Evolutionary conservation across 2,329 filamentous ascomycete species (phyloP).

Genomic region (Didymella arachidicola): DNA sequence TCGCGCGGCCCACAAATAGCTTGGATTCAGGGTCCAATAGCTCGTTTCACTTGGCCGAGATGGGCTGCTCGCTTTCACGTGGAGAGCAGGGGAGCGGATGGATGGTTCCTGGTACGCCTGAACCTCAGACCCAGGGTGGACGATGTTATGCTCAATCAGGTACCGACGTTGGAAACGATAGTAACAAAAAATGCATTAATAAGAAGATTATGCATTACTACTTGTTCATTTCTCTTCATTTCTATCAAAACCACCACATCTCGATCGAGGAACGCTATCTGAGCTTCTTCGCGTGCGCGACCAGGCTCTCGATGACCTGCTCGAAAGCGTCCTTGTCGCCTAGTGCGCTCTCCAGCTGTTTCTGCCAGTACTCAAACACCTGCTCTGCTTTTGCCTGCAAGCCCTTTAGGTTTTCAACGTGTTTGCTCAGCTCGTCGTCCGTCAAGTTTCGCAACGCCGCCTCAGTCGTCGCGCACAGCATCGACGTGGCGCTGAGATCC

Average conservation of each 20-base stretch:
- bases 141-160: neutral
- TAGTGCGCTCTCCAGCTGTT: conserved; percentile 82
- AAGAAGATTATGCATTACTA: conserved; percentile 15
- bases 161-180: neutral
- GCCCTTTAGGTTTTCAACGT: conserved; percentile 73
- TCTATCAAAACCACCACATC: too few relatives aligned
- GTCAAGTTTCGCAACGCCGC: conserved; percentile 83
- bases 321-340: conserved; percentile 94
- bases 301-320: conserved; percentile 94
- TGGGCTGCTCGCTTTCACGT: conserved; percentile 11
- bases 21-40: conserved; percentile 19
- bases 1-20: neutral
- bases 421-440: conserved; percentile 74
- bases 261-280: conserved; percentile 61
- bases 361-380: conserved; percentile 87
- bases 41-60: conserved; percentile 15
- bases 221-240: conserved; percentile 47
- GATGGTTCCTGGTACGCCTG: conserved; percentile 10
- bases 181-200: too few relatives aligned
- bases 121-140: neutral
- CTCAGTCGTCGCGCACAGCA: conserved; percentile 83
- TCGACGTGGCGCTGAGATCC: conserved; percentile 78
- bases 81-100: conserved; percentile 8
- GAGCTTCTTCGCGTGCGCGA: conserved; percentile 87
- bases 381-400: conserved; percentile 76